Evolutionary conservation across 345 rosid genomes (phyloP).

Genomic region (Eucalyptus paniculata): DNA sequence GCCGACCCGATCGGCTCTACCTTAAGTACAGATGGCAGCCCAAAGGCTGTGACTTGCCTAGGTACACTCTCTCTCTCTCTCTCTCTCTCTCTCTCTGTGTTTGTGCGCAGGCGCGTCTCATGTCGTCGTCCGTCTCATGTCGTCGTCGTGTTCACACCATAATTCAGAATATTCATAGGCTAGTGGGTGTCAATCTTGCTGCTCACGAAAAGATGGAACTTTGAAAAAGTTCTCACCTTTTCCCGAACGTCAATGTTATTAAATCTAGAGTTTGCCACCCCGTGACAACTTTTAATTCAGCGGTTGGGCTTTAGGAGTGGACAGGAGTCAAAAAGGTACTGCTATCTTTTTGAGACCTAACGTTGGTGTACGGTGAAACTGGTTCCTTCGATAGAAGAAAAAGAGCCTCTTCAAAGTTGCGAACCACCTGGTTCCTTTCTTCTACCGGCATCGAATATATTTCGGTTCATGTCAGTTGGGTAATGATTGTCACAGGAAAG

Average conservation of each 20-base stretch:
- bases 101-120: not conserved
- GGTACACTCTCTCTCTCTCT: constrained; percentile 23
- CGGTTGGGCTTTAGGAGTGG: not conserved
- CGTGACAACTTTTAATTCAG: not conserved
- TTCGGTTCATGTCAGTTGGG: not conserved
- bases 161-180: not conserved
- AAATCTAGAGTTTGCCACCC: not conserved
- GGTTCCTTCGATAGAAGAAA: not conserved
- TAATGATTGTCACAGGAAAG: not conserved
- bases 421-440: not conserved
- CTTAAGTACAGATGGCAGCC: constrained; percentile 85
- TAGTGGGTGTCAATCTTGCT: not conserved
- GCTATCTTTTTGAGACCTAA: not conserved
- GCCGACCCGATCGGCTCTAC: constrained; percentile 67
- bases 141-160: not conserved
- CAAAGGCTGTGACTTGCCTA: constrained; percentile 37
- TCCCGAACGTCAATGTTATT: not conserved
- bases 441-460: not conserved
- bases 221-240: not conserved
- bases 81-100: not conserved
- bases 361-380: not conserved
- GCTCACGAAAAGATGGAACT: not conserved
- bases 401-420: not conserved
- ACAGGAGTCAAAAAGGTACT: not conserved
- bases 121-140: not conserved